A percentile compares a stretch with the other conserved stretches of the same genome.
Conservation (phyloP, 768 basidiomycete species). For the Amanita phalloides region DNA sequence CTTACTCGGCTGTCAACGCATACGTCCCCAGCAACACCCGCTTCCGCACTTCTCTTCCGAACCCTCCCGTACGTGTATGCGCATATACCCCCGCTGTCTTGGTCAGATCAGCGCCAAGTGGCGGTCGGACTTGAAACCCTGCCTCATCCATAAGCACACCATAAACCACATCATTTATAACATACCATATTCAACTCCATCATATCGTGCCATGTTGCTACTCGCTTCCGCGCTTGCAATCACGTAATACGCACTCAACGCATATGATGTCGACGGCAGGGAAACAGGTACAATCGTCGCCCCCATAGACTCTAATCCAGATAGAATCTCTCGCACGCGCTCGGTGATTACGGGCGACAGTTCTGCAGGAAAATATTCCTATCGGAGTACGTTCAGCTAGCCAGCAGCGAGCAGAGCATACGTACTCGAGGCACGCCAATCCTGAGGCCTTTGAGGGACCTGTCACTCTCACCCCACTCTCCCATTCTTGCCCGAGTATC, state of each 20-base stretch:
- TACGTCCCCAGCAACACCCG: constrained; percentile 87
- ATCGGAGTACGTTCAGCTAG: neutral
- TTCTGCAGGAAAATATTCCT: constrained; percentile 78
- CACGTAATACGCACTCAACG: constrained; percentile 93
- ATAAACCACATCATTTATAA: neutral
- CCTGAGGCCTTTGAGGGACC: constrained; percentile 38
- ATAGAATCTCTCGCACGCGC: constrained; percentile 36
- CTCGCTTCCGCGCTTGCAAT: constrained; percentile 90
- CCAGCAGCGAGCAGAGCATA: constrained; percentile 4
- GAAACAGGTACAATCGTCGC: constrained; percentile 65
- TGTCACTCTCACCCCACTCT: neutral
- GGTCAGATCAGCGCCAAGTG: constrained; percentile 27
- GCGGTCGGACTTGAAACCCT: constrained; percentile 44
- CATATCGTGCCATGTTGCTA: constrained; percentile 84
- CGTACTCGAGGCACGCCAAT: constrained; percentile 69
- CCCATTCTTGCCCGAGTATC: constrained; percentile 10
- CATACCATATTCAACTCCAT: constrained; percentile 77
- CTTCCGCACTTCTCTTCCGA: constrained; percentile 79
- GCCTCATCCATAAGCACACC: constrained; percentile 1
- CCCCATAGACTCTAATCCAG: constrained; percentile 33
- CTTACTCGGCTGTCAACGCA: constrained; percentile 85
- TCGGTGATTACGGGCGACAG: constrained; percentile 34
- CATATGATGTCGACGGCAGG: constrained; percentile 55
- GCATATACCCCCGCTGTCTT: constrained; percentile 54
- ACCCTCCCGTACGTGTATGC: constrained; percentile 53